Conservation (phyloP, 1,284 basidiomycete species). For the Ceratobasidium sp. region DNA sequence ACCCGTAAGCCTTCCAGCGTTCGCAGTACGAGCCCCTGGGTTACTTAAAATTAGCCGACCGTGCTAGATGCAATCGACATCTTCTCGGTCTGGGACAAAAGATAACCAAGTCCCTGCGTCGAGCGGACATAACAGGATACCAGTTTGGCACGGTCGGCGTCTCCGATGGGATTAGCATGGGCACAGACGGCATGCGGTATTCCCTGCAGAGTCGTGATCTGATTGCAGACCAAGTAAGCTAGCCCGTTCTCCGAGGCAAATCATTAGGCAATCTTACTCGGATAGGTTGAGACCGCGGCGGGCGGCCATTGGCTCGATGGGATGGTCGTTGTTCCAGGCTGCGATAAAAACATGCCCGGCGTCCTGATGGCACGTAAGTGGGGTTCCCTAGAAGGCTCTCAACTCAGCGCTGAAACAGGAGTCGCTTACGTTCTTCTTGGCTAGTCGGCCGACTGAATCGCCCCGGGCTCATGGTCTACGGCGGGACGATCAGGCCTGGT, state of each 20-base stretch:
- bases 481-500: constrained; percentile 92
- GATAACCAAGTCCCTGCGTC: constrained; percentile 81
- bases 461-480: constrained; percentile 96
- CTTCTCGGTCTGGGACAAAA: constrained; percentile 88
- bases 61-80: constrained; percentile 87
- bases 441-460: constrained; percentile 91
- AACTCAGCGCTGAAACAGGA: constrained; percentile 12
- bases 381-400: not conserved
- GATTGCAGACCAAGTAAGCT: constrained; percentile 81
- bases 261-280: not conserved
- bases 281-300: constrained; percentile 89
- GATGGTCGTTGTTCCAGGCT: constrained; percentile 95
- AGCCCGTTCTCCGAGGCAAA: not conserved
- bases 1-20: constrained; percentile 68
- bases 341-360: constrained; percentile 99
- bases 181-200: constrained; percentile 91
- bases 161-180: constrained; percentile 98
- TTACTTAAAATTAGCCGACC: constrained; percentile 1
- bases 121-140: constrained; percentile 87
- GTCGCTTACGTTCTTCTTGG: constrained; percentile 50
- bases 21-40: not conserved
- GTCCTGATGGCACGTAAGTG: constrained; percentile 90
- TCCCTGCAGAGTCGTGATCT: constrained; percentile 96
- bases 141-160: constrained; percentile 98
- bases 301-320: constrained; percentile 99